Evolutionary conservation across 208 protist genomes (phyloP).

Genomic region (Leishmania major): DNA sequence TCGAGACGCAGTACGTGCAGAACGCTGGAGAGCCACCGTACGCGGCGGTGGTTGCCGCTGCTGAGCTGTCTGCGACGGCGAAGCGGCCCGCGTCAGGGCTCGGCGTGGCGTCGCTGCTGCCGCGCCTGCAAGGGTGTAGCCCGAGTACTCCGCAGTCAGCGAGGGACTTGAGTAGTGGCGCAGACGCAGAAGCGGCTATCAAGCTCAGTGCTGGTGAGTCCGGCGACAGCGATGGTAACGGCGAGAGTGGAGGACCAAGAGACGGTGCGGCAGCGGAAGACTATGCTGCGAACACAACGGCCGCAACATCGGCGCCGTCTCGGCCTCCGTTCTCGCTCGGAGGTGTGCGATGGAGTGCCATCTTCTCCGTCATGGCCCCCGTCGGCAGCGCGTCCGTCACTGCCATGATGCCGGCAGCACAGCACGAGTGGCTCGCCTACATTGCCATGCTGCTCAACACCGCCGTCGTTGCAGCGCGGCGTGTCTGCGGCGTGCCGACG

Average conservation of each 20-base stretch:
- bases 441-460: constrained; percentile 45
- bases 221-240: background rate
- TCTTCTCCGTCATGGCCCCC: constrained; percentile 4
- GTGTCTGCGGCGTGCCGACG: constrained; percentile 45
- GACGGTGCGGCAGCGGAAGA: background rate
- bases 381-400: constrained; percentile 13
- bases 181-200: background rate
- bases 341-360: background rate
- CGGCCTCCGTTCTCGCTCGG: constrained; percentile 11
- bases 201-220: background rate
- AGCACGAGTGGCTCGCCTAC: constrained; percentile 40
- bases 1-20: constrained; percentile 22
- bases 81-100: constrained; percentile 3
- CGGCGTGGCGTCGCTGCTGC: background rate
- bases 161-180: background rate
- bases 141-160: background rate
- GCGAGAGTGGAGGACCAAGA: background rate
- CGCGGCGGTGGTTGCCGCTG: constrained; percentile 30
- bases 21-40: constrained; percentile 24
- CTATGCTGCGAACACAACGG: background rate
- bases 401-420: constrained; percentile 9
- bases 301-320: background rate
- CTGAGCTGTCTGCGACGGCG: constrained; percentile 6
- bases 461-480: constrained; percentile 45
- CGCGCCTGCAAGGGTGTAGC: background rate